A percentile compares a stretch with the other conserved stretches of the same genome.
These are phyloP conservation scores for Drechslerella stenobrocha DNA, from an alignment of 2,329 filamentous ascomycete genomes.

Conservation along the genomic window DNA sequence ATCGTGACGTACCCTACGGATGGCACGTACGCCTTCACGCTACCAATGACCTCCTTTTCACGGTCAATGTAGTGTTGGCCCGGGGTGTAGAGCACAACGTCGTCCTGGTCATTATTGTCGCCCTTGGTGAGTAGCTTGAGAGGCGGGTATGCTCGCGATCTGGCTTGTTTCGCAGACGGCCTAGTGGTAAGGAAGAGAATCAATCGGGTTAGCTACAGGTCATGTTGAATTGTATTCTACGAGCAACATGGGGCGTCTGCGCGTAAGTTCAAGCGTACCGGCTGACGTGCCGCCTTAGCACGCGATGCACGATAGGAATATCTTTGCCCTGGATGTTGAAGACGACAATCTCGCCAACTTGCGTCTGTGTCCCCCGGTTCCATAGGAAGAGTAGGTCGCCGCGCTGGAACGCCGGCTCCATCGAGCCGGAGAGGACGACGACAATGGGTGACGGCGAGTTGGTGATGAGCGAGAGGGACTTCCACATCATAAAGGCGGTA, in stretches of 20 bases:
- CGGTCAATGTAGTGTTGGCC: slow-evolving; percentile 86
- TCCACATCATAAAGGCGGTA: slow-evolving; percentile 95
- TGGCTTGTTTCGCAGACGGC: slow-evolving; percentile 49
- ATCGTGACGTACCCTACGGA: slow-evolving; percentile 98
- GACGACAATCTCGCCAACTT: slow-evolving; percentile 73
- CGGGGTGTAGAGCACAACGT: slow-evolving; percentile 84
- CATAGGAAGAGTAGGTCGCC: slow-evolving; percentile 76
- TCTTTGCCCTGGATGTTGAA: slow-evolving; percentile 90
- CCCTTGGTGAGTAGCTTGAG: slow-evolving; percentile 86
- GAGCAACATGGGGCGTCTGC: too few species aligned
- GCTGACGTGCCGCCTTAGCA: slow-evolving; percentile 72
- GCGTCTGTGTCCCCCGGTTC: slow-evolving; percentile 68
- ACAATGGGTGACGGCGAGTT: slow-evolving; percentile 78
- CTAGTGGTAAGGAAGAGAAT: slow-evolving; percentile 31
- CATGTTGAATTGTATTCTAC: too few species aligned
- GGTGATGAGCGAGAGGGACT: slow-evolving; percentile 76
- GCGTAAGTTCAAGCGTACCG: slow-evolving; percentile 58
- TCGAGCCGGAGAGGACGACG: slow-evolving; percentile 79
- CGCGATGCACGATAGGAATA: slow-evolving; percentile 93
- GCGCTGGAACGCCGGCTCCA: slow-evolving; percentile 81
- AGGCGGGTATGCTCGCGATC: slow-evolving; percentile 57
- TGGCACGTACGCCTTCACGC: slow-evolving; percentile 86
- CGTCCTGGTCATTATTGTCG: slow-evolving; percentile 92
- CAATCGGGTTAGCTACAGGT: too few species aligned
- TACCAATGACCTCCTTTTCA: slow-evolving; percentile 83